A percentile compares a stretch with the other conserved stretches of the same genome.
Evolutionary conservation across 2,329 filamentous ascomycete genomes (phyloP).

Genomic region (Penicillium capsulatum): DNA sequence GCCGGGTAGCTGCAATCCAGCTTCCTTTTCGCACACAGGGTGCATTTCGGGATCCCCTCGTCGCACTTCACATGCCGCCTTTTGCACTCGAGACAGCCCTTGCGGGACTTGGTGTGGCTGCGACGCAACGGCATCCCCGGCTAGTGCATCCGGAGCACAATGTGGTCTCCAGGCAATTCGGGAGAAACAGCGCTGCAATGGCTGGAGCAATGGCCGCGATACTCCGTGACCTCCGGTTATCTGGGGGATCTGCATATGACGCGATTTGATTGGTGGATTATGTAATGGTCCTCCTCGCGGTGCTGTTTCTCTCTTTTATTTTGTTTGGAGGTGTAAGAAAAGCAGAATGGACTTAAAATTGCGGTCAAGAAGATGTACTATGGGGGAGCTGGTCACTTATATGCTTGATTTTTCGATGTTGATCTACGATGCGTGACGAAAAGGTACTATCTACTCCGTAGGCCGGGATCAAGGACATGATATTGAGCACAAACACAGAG

Average conservation of each 20-base stretch:
- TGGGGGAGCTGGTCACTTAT: no score
- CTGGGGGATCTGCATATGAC: constrained; percentile 8
- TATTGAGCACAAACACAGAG: no score
- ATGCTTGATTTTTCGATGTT: no score
- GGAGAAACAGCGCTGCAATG: background rate
- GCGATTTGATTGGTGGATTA: background rate
- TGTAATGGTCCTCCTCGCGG: no score
- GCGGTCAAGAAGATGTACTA: no score
- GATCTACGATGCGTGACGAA: no score
- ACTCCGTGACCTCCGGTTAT: constrained; percentile 1
- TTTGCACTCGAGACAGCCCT: constrained; percentile 11
- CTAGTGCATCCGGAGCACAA: background rate
- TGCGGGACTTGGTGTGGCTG: constrained; percentile 11
- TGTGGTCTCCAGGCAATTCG: background rate
- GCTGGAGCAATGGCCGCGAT: background rate
- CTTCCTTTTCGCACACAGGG: constrained; percentile 36
- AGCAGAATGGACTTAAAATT: no score
- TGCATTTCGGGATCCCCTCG: constrained; percentile 35
- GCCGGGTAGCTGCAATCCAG: constrained; percentile 36
- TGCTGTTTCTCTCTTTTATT: no score
- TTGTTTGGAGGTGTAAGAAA: no score
- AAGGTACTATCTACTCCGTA: no score
- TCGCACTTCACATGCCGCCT: constrained; percentile 29
- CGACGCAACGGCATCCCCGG: constrained; percentile 5
- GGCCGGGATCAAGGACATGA: no score